These are phyloP conservation scores for Sordariomycetes sp. DNA, from an alignment of 2,329 filamentous ascomycete genomes.

Conservation along the genomic window DNA sequence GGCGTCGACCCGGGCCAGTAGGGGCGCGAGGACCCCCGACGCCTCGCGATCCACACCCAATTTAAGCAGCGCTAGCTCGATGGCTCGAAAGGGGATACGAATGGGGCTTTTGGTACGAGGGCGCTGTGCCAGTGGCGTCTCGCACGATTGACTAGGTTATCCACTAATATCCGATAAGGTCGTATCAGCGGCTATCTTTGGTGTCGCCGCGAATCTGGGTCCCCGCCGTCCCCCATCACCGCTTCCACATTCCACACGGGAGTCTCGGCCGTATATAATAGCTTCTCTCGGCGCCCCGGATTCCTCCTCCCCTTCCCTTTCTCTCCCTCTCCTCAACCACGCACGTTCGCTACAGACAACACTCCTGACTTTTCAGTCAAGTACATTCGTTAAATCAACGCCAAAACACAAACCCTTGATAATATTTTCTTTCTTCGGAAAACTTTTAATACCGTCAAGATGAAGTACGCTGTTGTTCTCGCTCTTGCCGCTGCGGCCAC, in stretches of 20 bases:
- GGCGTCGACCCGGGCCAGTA: too few relatives aligned
- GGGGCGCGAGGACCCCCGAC: too few relatives aligned
- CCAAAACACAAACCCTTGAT: constrained; percentile 16
- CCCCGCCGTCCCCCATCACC: too few relatives aligned
- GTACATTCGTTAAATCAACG: constrained; percentile 37
- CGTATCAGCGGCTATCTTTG: not conserved
- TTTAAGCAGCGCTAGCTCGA: not conserved
- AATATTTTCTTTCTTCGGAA: constrained; percentile 22
- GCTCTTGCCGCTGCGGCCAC: not conserved
- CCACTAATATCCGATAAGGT: not conserved
- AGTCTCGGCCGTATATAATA: constrained; percentile 3
- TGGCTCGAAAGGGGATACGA: not conserved
- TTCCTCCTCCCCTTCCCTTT: constrained; percentile 9
- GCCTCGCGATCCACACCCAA: not conserved
- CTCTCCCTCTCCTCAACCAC: constrained; percentile 26
- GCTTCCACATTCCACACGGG: not conserved
- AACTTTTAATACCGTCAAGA: constrained; percentile 40
- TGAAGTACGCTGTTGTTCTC: constrained; percentile 34
- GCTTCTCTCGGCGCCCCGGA: not conserved
- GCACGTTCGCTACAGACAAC: constrained; percentile 26
- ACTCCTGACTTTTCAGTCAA: constrained; percentile 41
- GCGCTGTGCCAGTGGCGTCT: too few relatives aligned
- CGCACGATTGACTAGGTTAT: too few relatives aligned
- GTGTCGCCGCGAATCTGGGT: not conserved
- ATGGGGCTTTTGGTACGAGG: too few relatives aligned